Base-by-base conservation (phyloP, 2,329 filamentous ascomycete genomes). In the Penicillium olsonii region DNA sequence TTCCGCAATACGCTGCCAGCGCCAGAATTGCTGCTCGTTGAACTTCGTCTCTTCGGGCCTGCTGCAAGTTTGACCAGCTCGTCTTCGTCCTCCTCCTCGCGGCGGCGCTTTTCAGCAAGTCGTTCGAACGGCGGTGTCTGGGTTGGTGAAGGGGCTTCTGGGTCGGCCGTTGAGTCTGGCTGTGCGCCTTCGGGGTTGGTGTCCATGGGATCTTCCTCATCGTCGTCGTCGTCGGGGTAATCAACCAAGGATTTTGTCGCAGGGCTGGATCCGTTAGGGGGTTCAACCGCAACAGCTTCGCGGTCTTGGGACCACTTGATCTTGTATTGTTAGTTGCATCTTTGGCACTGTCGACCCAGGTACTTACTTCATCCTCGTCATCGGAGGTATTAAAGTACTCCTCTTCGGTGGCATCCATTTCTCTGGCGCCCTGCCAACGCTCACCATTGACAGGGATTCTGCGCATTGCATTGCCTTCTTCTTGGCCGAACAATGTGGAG, bases 351-450 rank as follows among this genome's bases (percentile, higher is more conserved):
- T 10, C 7, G 17, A 42, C 18, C 34, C 15, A 26, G 37, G 35
- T 35, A 41, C 63, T 45, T 60, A 69, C 75, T 54, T 85, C 89
- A 6, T 96, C 91, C 52, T 92, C 87, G 39, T 94, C 89, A 60
- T 96, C 92, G 1, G 88, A 90, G 0, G 83, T 84, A 62, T 95
- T 92, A 81, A 95, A 97, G 70, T 97, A 99, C 37, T 92, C 90
- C 63, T 96, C 92, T 68, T 96, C 90, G 10, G 87, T 84, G 5
- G 86, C 80, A 66, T 96, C 92, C 65, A 92, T 81, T 45, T 95
- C 91, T 64, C 90, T 90, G 67, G 95, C 81, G 37, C 83, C 85
- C 57, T 84, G 83, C 69, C 87, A 87, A 53, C 84, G 72, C 50
- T 75, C 78, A n/a, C 79, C 78, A 52, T 83, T 84, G 47, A 81